These are phyloP conservation scores for Aspergillus bridgeri DNA, from an alignment of 495 filamentous ascomycete genomes.

Conservation along the genomic window DNA sequence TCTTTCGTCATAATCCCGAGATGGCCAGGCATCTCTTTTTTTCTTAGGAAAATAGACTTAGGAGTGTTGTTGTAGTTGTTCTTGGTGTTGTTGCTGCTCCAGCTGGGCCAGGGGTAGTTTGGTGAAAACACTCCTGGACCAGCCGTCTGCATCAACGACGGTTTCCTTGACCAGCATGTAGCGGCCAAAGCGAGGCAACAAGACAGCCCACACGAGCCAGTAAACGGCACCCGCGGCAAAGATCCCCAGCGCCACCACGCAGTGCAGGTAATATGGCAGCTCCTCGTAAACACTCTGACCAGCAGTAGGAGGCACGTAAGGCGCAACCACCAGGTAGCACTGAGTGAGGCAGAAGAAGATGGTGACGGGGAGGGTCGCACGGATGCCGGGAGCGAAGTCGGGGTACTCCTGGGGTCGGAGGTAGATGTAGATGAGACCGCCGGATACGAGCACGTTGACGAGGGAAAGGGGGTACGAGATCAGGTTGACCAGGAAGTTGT, in stretches of 20 bases:
- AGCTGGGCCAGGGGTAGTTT: constrained; percentile 21
- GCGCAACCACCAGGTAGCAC: constrained; percentile 57
- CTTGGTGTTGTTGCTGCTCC: constrained; percentile 1
- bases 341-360: constrained; percentile 56
- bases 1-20: constrained; percentile 11
- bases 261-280: constrained; percentile 65
- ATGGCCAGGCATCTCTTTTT: neutral
- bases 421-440: constrained; percentile 55
- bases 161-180: constrained; percentile 60
- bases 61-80: neutral
- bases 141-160: constrained; percentile 56
- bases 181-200: constrained; percentile 47
- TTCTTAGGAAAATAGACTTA: neutral
- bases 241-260: constrained; percentile 53
- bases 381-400: constrained; percentile 33
- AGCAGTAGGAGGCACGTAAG: constrained; percentile 60
- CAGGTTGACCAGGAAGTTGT: constrained; percentile 61
- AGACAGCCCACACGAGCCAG: constrained; percentile 54
- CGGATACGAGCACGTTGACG: constrained; percentile 58
- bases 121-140: constrained; percentile 40
- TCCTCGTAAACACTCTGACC: constrained; percentile 57
- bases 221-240: constrained; percentile 55
- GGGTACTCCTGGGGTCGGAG: constrained; percentile 44
- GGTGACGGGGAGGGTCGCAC: constrained; percentile 41
- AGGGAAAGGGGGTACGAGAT: constrained; percentile 60